Base-by-base conservation (phyloP, 2,329 filamentous ascomycete species). In the Magnaporthiopsis incrustans region DNA sequence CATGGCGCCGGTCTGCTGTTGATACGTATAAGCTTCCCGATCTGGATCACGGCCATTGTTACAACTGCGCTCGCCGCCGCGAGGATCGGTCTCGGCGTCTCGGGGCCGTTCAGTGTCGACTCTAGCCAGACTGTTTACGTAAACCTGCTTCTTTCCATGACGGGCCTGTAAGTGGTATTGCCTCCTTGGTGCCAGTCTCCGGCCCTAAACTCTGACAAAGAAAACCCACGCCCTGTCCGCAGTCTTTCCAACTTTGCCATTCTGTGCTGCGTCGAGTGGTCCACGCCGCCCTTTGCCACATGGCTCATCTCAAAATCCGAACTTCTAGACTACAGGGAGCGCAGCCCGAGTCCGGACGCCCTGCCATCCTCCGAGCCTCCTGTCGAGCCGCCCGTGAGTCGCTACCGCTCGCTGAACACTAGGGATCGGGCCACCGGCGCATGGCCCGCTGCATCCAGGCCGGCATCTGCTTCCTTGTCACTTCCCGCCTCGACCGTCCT, bases 11-110 rank as follows among this genome's bases (percentile, higher is more conserved):
- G 72, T 3, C 67, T 74, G 30, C 65, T 76, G 11, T 59, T 74
- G 25, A 66, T 71, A 30, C 69, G 74, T 10, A 64, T 75, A 1
- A 66, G 67, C 3, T 71, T 75, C 25, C 67, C 66, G 1, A 65
- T 70, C 11, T 76, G 74, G 74, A 63, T 72, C 11, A 69, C 70
- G 1, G 70, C 72, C 27, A 58, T 75, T 2, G 67, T 74, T 8
- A 69, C 72, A 10, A 73, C 72, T 1, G 67, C 68, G 14, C 65
- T 75, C 25, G 66, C 72, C 65, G 70, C 74, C 15, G 67, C 69
- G 10, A 70, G 67, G 25, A 53, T 64, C 2, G 59, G 65, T 65
- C 6, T 57, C 62, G 4, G 67, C 60, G 7, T 62, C 65, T 10
- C 62, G 63, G 6, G 69, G 68, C 1, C 65, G 69, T 65, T 32